Base-by-base conservation (phyloP, 139 green algal species). In the Tetraselmis striata region DNA sequence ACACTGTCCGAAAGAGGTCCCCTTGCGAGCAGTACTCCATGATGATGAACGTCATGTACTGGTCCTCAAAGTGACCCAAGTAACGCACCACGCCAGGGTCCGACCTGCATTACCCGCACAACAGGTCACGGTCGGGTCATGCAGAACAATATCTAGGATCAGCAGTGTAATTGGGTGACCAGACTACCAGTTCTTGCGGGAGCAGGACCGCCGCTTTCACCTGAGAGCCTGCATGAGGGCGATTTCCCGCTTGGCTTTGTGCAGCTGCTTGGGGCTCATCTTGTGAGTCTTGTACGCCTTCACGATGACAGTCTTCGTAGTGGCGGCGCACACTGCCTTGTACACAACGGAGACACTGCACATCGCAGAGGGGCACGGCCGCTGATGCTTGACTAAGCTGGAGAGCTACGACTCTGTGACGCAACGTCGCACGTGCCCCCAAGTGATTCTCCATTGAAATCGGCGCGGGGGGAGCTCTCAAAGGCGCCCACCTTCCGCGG, bases 1-100 rank as follows among this genome's bases (percentile, higher is more conserved):
- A 80, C 80, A 95, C 87, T 1, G 79, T 84, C 79, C 95, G 93
- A 87, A 96, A 97, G 30, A 97, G 90, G 87, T 97, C 94, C 0
- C 94, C 93, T 0, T 91, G 92, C 31, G 89, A 87, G 82, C 93
- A 95, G 79, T 86, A 87, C 84, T 95, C 93, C 89, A 97, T 93
- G 78, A 96, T 84, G 31, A 97, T 88, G 77, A 91, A 90, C n/a
- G 91, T 83, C 29, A 86, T 81, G 23, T 85, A 27, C 0, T 78
- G 45, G 79, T 95, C 92, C 32, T 92, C 86, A 85, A 95, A 95
- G 28, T 85, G 82, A 11, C 82, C 83, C 59, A 90, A 88, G 30
- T 95, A 85, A 79, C 92, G 82, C 1, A 89, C 89, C 2, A 94
- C 86, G 31, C 86, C 89, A 1, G 89, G 83, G 1, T 86, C 86